These are phyloP conservation scores for Euphorbia corollata DNA, from an alignment of 441 rosid species.

Conservation along the genomic window DNA sequence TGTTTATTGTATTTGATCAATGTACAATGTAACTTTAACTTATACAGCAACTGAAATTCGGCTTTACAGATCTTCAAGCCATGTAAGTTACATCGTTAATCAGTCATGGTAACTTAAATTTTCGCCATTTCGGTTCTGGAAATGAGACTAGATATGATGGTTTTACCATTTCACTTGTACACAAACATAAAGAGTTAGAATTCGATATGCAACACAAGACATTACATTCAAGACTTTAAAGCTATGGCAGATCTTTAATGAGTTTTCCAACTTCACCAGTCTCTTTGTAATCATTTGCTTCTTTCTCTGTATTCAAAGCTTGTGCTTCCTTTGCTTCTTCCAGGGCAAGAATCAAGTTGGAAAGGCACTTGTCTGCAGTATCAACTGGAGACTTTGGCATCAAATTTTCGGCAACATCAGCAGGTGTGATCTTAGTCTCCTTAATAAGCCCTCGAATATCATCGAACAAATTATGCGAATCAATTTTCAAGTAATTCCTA, in stretches of 20 bases:
- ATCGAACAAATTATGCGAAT: constrained; percentile 35
- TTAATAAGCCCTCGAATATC: constrained; percentile 29
- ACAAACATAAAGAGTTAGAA: too few species aligned
- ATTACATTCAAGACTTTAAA: constrained; percentile 16
- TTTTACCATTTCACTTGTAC: too few species aligned
- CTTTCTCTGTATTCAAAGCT: constrained; percentile 23
- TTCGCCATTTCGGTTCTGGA: too few species aligned
- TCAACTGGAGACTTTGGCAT: constrained; percentile 50
- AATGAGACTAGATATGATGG: too few species aligned
- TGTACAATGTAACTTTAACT: constrained; percentile 53
- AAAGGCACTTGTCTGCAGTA: constrained; percentile 39
- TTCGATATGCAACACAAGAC: not conserved
- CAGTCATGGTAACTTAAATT: too few species aligned
- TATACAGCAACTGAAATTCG: constrained; percentile 38
- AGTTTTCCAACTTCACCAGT: constrained; percentile 12
- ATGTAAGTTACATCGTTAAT: constrained; percentile 31
- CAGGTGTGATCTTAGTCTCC: constrained; percentile 51
- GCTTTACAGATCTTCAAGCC: constrained; percentile 31
- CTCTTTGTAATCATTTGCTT: constrained; percentile 15
- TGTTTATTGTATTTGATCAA: constrained; percentile 34
- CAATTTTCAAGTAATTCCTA: constrained; percentile 46
- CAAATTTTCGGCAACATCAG: constrained; percentile 70
- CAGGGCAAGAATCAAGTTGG: constrained; percentile 41
- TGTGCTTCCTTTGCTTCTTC: constrained; percentile 33
- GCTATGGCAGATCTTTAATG: constrained; percentile 4